Conservation (phyloP, 805 yeast species). For the Ogataea pilisensis region DNA sequence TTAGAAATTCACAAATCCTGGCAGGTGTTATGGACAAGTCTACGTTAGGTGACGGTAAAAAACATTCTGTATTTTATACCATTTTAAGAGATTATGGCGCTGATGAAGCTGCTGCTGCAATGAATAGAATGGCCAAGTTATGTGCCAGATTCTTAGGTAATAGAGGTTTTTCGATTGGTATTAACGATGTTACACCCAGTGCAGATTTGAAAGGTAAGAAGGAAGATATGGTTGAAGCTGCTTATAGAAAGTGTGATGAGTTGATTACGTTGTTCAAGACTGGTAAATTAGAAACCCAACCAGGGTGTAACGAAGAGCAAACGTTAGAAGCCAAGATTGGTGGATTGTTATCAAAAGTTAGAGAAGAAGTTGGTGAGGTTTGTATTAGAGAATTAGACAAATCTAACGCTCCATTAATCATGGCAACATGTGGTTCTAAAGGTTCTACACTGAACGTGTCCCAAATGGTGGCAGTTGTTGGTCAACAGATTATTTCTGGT, state of each 20-base stretch:
- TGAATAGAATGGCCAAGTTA: constrained; percentile 99
- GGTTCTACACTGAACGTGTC: constrained; percentile 98
- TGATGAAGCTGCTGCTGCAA: constrained; percentile 88
- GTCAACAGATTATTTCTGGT: constrained; percentile 98
- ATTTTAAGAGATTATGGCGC: constrained; percentile 97
- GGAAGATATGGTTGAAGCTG: constrained; percentile 84
- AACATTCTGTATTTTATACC: constrained; percentile 92
- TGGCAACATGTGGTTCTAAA: constrained; percentile 99
- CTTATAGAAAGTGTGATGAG: constrained; percentile 88
- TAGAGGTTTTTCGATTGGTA: constrained; percentile 96
- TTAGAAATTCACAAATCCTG: constrained; percentile 82
- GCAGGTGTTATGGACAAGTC: constrained; percentile 98
- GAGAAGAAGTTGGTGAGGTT: constrained; percentile 98
- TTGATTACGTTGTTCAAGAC: constrained; percentile 71
- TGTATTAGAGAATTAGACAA: constrained; percentile 89
- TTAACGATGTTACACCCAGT: constrained; percentile 95
- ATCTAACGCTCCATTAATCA: constrained; percentile 91
- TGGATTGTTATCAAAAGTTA: constrained; percentile 90
- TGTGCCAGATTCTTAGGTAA: constrained; percentile 95
- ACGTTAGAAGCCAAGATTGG: constrained; percentile 97
- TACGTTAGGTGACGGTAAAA: constrained; percentile 95
- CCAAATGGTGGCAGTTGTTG: constrained; percentile 99
- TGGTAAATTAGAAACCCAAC: constrained; percentile 95
- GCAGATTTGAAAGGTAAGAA: constrained; percentile 67
- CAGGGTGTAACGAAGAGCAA: constrained; percentile 98